Evolutionary conservation across 2,329 filamentous ascomycete genomes (phyloP), one percentile per base, ranked within the genome.

Genomic region (Aspergillus carbonarius): DNA sequence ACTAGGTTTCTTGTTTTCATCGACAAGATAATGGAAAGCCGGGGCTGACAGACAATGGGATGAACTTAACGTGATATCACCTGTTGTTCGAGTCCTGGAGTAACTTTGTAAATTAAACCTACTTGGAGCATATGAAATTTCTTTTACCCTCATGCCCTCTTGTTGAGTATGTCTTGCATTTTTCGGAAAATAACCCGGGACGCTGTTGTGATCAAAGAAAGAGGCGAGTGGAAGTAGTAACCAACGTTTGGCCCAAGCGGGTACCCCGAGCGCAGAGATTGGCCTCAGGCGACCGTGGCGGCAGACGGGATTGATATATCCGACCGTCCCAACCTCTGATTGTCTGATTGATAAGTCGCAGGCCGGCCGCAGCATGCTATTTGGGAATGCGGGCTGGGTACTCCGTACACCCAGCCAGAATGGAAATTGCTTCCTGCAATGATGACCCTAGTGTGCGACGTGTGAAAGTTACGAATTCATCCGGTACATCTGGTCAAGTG

Each of bases 1-100:
- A 80, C 69, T 79, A 78, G 65, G 68, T 68, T 57, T 57, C 57
- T 64, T 63, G 55, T 50, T 64, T 61, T 63, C 60, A 54, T 58
- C 67, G 63, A 61, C 65, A 68, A 69, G 64, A 62, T 71, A 65
- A 64, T 64, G 62, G 65, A 67, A 68, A 66, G 61, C 60, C 60
- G 62, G 68, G 66, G 63, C 60, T 64, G 60, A 60, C 63, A 59
- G 61, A 66, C 53, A 54, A 66, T 65, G 63, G 62, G 47, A 63
- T 65, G 60, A 66, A 71, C 65, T 63, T 66, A 60, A 66, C 64
- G 63, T 54, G 56, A 61, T 56, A 54, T 61, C 58, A 59, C 59
- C 49, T 55, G 51, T 55, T 61, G 58, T 18, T 64, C 59, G 47
- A 61, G 62, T 60, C 61, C 63, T 57, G 55, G 61, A 59, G 50